Conservation (phyloP, 1,284 basidiomycete genomes). For the Testicularia cyperi region DNA sequence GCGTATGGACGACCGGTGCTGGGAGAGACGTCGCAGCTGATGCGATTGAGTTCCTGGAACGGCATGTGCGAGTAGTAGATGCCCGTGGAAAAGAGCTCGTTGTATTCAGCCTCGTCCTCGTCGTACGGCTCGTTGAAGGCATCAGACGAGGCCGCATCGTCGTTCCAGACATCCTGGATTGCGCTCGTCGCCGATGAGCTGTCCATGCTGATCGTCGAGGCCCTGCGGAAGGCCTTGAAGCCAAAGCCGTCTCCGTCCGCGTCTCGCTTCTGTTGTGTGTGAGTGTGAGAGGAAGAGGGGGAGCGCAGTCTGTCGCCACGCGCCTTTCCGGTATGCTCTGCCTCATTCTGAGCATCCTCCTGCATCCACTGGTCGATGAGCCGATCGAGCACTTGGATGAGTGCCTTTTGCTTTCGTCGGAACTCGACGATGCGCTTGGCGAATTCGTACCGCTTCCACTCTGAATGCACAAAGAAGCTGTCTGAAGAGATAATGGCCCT, state of each 20-base stretch:
- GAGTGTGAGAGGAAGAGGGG: conserved; percentile 8
- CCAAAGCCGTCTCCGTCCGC: conserved; percentile 26
- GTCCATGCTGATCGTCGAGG: conserved; percentile 7
- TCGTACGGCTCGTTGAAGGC: conserved; percentile 23
- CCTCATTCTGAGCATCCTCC: conserved; percentile 7
- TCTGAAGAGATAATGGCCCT: conserved; percentile 76
- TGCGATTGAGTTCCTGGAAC: conserved; percentile 40
- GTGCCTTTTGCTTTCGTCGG: conserved; percentile 63
- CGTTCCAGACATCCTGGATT: conserved; percentile 28
- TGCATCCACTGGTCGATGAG: conserved; percentile 28
- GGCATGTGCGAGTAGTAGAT: conserved; percentile 88
- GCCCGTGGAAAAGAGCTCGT: conserved; percentile 72
- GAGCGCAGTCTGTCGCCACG: neutral
- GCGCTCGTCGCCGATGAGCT: conserved; percentile 8
- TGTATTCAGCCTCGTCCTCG: conserved; percentile 50
- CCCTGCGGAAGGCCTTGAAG: conserved; percentile 27
- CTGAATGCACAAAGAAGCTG: conserved; percentile 75
- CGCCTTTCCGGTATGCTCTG: neutral
- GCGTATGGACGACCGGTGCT: conserved; percentile 29
- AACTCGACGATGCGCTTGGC: conserved; percentile 76
- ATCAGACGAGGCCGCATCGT: conserved; percentile 17
- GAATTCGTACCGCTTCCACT: conserved; percentile 77
- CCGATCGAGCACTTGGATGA: conserved; percentile 27
- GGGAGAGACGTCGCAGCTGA: conserved; percentile 32
- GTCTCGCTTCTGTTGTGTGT: no score